Evolutionary conservation across 2,329 filamentous ascomycete species (phyloP).

Genomic region (Parastagonospora avenae): DNA sequence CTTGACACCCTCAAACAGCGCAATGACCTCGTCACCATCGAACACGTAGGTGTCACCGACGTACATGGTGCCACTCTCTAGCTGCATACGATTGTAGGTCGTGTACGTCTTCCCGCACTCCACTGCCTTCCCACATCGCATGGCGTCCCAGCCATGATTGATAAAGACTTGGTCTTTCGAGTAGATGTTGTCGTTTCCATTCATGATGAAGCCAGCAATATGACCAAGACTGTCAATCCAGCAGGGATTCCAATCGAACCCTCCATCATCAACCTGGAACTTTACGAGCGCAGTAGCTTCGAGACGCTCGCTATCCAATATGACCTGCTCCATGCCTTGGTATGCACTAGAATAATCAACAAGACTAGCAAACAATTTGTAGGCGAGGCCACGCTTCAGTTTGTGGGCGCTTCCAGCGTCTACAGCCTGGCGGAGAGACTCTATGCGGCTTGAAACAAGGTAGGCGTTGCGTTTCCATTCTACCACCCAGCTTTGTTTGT

Average conservation of each 20-base stretch:
- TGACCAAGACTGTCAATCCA: slow-evolving; percentile 17
- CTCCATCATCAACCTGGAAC: slow-evolving; percentile 7
- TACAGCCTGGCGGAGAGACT: not conserved
- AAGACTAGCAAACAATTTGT: slow-evolving; percentile 4
- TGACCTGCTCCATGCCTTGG: slow-evolving; percentile 17
- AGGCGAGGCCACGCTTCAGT: slow-evolving; percentile 5
- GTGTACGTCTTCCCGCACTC: slow-evolving; percentile 10
- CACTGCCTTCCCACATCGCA: slow-evolving; percentile 13
- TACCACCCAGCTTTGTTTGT: not conserved
- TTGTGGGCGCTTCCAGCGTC: slow-evolving; percentile 8
- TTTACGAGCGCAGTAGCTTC: slow-evolving; percentile 18
- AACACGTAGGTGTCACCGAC: slow-evolving; percentile 14
- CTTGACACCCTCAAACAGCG: slow-evolving; percentile 5
- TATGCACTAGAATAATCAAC: slow-evolving; percentile 18
- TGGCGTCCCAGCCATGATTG: slow-evolving; percentile 24
- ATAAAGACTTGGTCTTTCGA: slow-evolving; percentile 16
- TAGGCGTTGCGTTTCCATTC: not conserved
- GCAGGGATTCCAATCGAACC: slow-evolving; percentile 9
- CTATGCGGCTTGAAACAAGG: not conserved
- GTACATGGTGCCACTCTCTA: slow-evolving; percentile 4
- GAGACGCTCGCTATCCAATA: slow-evolving; percentile 18
- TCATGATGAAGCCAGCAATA: slow-evolving; percentile 24
- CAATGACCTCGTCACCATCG: slow-evolving; percentile 13
- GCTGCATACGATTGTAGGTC: slow-evolving; percentile 12
- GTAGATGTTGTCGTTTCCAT: slow-evolving; percentile 15